Evolutionary conservation across 768 basidiomycete genomes (phyloP).

Genomic region (Kwoniella heveanensis): DNA sequence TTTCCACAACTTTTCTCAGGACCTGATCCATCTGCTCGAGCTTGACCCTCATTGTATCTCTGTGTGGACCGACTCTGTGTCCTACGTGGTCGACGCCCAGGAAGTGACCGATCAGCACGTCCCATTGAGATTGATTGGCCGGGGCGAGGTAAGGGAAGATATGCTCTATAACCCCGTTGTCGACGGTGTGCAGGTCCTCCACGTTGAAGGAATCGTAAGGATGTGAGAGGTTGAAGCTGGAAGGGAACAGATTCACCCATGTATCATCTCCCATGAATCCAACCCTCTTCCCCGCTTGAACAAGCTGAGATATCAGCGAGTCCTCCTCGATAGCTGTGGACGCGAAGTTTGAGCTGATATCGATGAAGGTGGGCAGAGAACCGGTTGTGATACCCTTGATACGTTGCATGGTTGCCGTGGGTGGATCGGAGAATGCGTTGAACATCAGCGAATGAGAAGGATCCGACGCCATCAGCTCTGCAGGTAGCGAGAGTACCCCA

Average conservation of each 20-base stretch:
- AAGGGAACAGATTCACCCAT: constrained; percentile 86
- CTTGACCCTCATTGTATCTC: constrained; percentile 81
- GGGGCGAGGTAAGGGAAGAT: constrained; percentile 72
- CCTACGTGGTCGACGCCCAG: constrained; percentile 96
- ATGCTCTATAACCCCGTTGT: constrained; percentile 81
- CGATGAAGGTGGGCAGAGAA: constrained; percentile 91
- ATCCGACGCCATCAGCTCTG: constrained; percentile 65
- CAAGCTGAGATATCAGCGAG: constrained; percentile 76
- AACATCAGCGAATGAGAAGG: constrained; percentile 81
- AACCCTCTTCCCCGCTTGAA: constrained; percentile 60
- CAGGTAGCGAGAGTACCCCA: constrained; percentile 76
- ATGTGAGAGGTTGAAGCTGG: constrained; percentile 74
- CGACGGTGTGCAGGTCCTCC: constrained; percentile 94
- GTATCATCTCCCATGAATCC: constrained; percentile 97
- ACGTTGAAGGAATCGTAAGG: constrained; percentile 98
- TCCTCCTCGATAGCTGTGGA: constrained; percentile 84
- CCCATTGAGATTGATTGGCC: constrained; percentile 64
- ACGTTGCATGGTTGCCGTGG: constrained; percentile 90
- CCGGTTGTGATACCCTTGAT: constrained; percentile 95
- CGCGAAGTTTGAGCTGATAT: constrained; percentile 90
- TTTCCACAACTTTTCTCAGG: constrained; percentile 69
- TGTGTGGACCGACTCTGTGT: constrained; percentile 87
- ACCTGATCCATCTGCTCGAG: constrained; percentile 84
- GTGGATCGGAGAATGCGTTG: constrained; percentile 88
- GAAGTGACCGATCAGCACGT: constrained; percentile 87